Evolutionary conservation across 352 stramenopile species (phyloP), one percentile per base, ranked within the genome.

Genomic region (Phytophthora vignae): DNA sequence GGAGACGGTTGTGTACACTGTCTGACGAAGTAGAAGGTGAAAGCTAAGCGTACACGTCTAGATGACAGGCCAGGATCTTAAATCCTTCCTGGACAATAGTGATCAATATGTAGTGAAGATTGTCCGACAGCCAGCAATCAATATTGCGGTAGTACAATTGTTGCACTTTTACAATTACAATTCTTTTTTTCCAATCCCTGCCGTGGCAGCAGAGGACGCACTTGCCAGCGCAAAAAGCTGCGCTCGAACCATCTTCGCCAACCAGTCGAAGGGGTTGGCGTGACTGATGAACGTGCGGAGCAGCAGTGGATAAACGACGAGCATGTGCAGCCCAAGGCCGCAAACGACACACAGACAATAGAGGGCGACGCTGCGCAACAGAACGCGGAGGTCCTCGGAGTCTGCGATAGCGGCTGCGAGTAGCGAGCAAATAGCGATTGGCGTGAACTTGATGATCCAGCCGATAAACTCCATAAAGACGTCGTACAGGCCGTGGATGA

Each of bases 181-280:
- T n/a, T n/a, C n/a, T n/a, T n/a, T n/a, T n/a, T n/a, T n/a, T n/a
- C n/a, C n/a, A n/a, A n/a, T n/a, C n/a, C n/a, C n/a, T n/a, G n/a
- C n/a, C 22, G 22, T 25, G 22, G 22, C 22, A 25, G 22, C 22
- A 25, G 22, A 94, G 36, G 87, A 94, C 64, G 84, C 84, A 66
- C 83, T 92, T 44, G 82, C 84, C n/a, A 92, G 76, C 7, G 85
- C 85, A 54, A 94, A 93, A 7, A 90, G 64, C 57, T 93, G 84
- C 0, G 87, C 87, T 2, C 78, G 85, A 11, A 87, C 25, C 55
- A 92, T 90, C 46, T 87, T 55, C 14, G 62, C 68, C 19, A 94
- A 54, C 62, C 68, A 85, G 50, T 58, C 36, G 68, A 81, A 94
- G 44, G 73, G 73, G 63, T 88, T 87, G 14, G 81, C 71, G 52